These are phyloP conservation scores for Podaxis sp. DNA, from an alignment of 768 basidiomycete genomes.

Conservation along the genomic window DNA sequence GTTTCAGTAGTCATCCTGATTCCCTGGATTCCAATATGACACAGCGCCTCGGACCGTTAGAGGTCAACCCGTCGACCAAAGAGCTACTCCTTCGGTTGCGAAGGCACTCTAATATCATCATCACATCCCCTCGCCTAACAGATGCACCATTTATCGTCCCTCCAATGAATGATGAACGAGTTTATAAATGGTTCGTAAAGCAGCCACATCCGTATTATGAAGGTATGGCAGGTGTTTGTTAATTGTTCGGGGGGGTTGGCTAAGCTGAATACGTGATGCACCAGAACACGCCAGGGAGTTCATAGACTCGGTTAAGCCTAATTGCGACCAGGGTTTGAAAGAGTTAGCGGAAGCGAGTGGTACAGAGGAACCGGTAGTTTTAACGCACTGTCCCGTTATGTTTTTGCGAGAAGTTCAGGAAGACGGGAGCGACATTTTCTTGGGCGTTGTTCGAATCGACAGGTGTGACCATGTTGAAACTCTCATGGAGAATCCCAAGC, in stretches of 20 bases:
- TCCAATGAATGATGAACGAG: conserved; percentile 1
- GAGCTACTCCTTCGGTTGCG: conserved; percentile 52
- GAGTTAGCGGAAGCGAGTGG: conserved; percentile 28
- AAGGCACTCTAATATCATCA: conserved; percentile 51
- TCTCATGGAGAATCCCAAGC: conserved; percentile 24
- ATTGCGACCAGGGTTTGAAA: conserved; percentile 27
- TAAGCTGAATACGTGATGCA: background rate
- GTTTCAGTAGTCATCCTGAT: background rate
- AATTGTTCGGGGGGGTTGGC: background rate
- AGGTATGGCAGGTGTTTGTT: conserved; percentile 20
- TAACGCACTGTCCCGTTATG: conserved; percentile 43
- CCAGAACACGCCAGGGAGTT: conserved; percentile 29
- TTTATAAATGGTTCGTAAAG: conserved; percentile 16
- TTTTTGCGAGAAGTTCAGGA: conserved; percentile 50
- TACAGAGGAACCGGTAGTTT: conserved; percentile 26
- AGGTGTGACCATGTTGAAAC: conserved; percentile 33
- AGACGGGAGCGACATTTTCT: conserved; percentile 50
- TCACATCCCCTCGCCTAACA: conserved; percentile 55
- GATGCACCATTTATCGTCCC: conserved; percentile 35
- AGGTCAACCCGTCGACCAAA: conserved; percentile 32
- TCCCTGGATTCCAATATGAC: background rate
- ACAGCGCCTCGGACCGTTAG: conserved; percentile 23
- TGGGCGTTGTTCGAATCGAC: conserved; percentile 44
- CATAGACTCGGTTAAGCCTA: conserved; percentile 23
- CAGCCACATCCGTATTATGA: conserved; percentile 52